Conservation (phyloP, 495 filamentous ascomycete species). For the Tuber microsphaerosporum region DNA sequence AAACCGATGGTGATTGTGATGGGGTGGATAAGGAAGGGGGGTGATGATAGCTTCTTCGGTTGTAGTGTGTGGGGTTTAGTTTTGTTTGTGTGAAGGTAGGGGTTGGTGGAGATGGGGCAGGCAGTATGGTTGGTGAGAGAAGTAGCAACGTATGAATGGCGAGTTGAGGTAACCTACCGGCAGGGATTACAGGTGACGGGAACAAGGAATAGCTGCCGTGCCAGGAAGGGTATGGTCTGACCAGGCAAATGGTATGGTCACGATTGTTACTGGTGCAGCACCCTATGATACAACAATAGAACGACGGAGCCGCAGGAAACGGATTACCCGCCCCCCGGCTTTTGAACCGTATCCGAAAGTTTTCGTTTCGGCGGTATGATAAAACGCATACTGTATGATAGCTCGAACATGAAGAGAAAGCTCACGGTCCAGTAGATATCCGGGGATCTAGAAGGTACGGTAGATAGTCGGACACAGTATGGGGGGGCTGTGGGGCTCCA, state of each 20-base stretch:
- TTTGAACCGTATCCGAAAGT: background rate
- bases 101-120: constrained; percentile 3
- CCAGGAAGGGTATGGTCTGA: background rate
- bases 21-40: background rate
- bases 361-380: background rate
- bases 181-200: background rate
- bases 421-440: background rate
- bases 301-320: background rate
- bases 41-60: background rate
- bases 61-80: background rate
- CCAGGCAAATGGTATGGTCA: background rate
- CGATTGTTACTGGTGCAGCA: background rate
- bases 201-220: background rate
- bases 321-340: background rate
- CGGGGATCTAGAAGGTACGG: background rate
- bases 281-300: constrained; percentile 1
- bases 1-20: background rate
- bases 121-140: background rate
- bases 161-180: background rate
- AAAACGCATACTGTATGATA: background rate
- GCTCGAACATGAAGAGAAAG: background rate
- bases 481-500: background rate
- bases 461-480: background rate
- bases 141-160: background rate
- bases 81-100: background rate